phyloP scores from a whole-genome alignment of 108 stramenopile species.

The Licmophora abbreviata region DNA sequence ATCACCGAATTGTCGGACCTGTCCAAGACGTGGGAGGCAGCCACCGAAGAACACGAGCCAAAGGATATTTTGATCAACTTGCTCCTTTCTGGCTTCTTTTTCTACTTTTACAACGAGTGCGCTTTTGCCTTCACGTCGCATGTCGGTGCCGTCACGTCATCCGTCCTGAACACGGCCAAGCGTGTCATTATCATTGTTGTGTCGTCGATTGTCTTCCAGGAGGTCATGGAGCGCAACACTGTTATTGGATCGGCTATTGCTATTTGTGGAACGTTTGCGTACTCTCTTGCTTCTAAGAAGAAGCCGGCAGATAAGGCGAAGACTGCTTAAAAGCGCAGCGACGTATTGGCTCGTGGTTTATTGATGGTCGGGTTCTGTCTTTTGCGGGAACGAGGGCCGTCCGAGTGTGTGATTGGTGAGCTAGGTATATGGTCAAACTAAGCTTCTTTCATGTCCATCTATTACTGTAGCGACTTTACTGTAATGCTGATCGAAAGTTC shows the following conservation, averaged over 20 bases:
- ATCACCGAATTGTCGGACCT: conserved; percentile 63
- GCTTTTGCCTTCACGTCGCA: conserved; percentile 86
- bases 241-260: conserved; percentile 80
- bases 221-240: conserved; percentile 83
- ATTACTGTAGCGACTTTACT: too few relatives aligned
- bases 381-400: too few relatives aligned
- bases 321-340: conserved; percentile 41
- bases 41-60: conserved; percentile 42
- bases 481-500: too few relatives aligned
- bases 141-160: conserved; percentile 80
- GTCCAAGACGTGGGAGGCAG: conserved; percentile 48
- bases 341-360: too few relatives aligned
- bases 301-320: conserved; percentile 41
- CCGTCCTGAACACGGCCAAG: conserved; percentile 87
- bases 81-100: conserved; percentile 81
- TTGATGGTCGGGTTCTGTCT: too few relatives aligned
- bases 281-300: conserved; percentile 56
- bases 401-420: too few relatives aligned
- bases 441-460: too few relatives aligned
- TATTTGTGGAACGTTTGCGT: conserved; percentile 73
- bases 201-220: conserved; percentile 68
- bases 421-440: too few relatives aligned
- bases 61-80: conserved; percentile 58
- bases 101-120: conserved; percentile 92
- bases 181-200: conserved; percentile 87